These are phyloP conservation scores for Diplodia sapinea DNA, from an alignment of 2,329 filamentous ascomycete species.

Conservation along the genomic window DNA sequence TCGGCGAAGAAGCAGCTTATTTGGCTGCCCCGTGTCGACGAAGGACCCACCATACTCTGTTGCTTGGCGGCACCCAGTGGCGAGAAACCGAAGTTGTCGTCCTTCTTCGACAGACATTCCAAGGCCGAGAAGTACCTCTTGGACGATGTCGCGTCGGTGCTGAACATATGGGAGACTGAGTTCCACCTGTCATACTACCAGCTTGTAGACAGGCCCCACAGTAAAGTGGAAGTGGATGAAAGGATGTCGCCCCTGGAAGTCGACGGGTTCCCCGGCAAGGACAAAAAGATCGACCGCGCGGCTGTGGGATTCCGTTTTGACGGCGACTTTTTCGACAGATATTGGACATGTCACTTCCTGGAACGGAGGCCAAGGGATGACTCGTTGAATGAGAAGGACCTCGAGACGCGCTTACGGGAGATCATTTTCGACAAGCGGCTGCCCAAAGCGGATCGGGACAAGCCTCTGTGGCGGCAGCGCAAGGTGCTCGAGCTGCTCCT, in stretches of 20 bases:
- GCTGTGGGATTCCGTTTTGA: slow-evolving; percentile 40
- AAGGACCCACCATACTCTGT: slow-evolving; percentile 31
- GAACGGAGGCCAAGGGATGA: background rate
- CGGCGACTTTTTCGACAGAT: slow-evolving; percentile 45
- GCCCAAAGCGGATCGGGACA: slow-evolving; percentile 9
- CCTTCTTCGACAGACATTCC: slow-evolving; percentile 38
- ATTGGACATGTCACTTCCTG: slow-evolving; percentile 42
- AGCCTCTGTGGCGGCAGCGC: slow-evolving; percentile 37
- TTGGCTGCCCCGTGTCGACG: slow-evolving; percentile 9
- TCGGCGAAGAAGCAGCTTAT: slow-evolving; percentile 27
- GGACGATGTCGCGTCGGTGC: slow-evolving; percentile 37
- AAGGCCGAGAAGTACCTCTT: slow-evolving; percentile 35
- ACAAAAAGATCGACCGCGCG: slow-evolving; percentile 32
- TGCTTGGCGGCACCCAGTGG: slow-evolving; percentile 31
- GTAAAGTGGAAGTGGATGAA: background rate
- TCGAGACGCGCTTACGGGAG: background rate
- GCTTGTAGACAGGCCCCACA: slow-evolving; percentile 19
- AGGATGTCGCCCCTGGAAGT: background rate
- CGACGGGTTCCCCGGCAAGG: background rate
- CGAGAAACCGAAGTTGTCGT: slow-evolving; percentile 32
- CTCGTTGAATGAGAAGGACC: slow-evolving; percentile 26
- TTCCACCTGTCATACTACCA: slow-evolving; percentile 41
- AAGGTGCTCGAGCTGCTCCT: slow-evolving; percentile 42
- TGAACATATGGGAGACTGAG: slow-evolving; percentile 44
- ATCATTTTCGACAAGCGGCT: slow-evolving; percentile 16